Base-by-base conservation (phyloP, 2,329 filamentous ascomycete genomes). In the Aspergillus versicolor region DNA sequence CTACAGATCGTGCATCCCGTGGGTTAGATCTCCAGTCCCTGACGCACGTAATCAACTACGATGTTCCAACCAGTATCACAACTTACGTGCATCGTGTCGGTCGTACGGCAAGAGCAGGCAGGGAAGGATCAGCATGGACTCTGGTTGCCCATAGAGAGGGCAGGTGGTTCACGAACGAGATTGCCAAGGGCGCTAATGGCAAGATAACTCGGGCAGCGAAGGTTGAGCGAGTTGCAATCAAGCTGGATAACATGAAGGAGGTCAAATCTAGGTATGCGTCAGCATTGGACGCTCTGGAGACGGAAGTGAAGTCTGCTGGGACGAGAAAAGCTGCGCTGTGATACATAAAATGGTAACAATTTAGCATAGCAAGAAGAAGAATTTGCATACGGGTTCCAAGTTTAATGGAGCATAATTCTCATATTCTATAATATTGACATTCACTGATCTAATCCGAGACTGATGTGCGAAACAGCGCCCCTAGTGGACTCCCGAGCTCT, bases 81-180 rank as follows among this genome's bases (percentile, higher is more conserved):
- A 88, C 87, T 22, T 97, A 97, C 67, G 87, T 97, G 4, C 94
- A 97, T 72, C 88, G 94, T 41, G 91, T 97, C 2, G 93, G 94
- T 38, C 86, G 94, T 56, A 97, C 93, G 1, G 93, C 93, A 0
- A 83, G 92, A 70, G 94, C 91, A 0, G 91, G 89, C 1, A 85
- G 86, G 54, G 64, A 77, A 1, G 93, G 93, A 1, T 82, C 86
- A 47, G 91, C 93, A 0, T 96, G 92, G 90, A 96, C 92, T 0
- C 77, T 99, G 12, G 87, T 96, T 48, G 88, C 87, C 4, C 88
- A 92, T 65, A 83, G 84, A 3, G 92, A 99, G 75, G 92, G 88
- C 21, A 84, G 89, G 44, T 96, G 94, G 92, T 99, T 97, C 75
- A 92, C 90, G 84, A 88, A 89, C 58, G 89, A 90, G 65, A 88